Conservation (phyloP, 805 yeast species). For the Saccharomycopsis synnaedendra region DNA sequence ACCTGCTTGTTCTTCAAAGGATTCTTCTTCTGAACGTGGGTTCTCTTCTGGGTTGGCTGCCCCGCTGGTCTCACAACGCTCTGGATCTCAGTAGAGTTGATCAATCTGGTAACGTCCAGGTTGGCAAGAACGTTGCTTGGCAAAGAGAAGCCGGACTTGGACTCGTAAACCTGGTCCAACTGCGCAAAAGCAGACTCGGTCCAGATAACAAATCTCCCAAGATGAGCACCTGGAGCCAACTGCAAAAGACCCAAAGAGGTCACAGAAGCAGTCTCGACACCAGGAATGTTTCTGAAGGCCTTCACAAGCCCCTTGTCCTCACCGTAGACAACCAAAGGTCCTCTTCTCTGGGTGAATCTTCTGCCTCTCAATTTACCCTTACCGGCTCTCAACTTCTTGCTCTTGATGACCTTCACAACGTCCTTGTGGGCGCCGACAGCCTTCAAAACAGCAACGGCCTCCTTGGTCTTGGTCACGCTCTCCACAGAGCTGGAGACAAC, state of each 20-base stretch:
- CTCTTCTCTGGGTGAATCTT: slow-evolving; percentile 99
- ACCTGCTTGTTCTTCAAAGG: slow-evolving; percentile 99
- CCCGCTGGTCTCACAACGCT: slow-evolving; percentile 95
- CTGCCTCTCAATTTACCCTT: slow-evolving; percentile 99
- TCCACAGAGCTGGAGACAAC: slow-evolving; percentile 92
- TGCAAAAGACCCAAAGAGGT: slow-evolving; percentile 89
- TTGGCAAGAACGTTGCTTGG: slow-evolving; percentile 92
- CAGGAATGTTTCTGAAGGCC: slow-evolving; percentile 99
- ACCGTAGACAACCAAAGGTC: slow-evolving; percentile 97
- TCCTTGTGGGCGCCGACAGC: slow-evolving; percentile 98
- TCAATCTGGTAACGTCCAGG: slow-evolving; percentile 93
- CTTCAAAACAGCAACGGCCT: slow-evolving; percentile 95
- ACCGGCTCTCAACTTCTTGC: slow-evolving; percentile 99
- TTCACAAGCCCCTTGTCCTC: slow-evolving; percentile 95
- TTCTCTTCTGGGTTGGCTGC: slow-evolving; percentile 84
- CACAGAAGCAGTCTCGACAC: slow-evolving; percentile 96
- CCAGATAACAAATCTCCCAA: slow-evolving; percentile 99
- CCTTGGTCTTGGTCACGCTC: slow-evolving; percentile 93
- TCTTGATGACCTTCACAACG: slow-evolving; percentile 93
- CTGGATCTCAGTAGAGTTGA: slow-evolving; percentile 99
- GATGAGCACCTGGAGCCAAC: slow-evolving; percentile 99
- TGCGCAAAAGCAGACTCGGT: slow-evolving; percentile 96
- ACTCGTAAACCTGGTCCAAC: slow-evolving; percentile 95
- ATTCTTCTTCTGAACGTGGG: slow-evolving; percentile 97
- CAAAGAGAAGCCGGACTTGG: slow-evolving; percentile 84